Conservation (phyloP, 768 basidiomycete species). For the Chlorophyllum brunneum region DNA sequence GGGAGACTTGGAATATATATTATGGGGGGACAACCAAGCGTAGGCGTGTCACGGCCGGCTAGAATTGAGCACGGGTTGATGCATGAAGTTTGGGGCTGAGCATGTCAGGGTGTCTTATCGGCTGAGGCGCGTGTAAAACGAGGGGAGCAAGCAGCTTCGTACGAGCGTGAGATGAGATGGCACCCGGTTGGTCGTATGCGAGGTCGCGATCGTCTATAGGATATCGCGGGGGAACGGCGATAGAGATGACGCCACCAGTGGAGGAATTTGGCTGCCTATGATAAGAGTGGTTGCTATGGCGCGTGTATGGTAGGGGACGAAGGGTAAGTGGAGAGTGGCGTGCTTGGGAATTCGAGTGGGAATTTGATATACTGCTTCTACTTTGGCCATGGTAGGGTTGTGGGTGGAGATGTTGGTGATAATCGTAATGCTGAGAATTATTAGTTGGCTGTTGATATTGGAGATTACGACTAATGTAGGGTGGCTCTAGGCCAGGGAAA, state of each 20-base stretch:
- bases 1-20: neutral
- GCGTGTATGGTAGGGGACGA: conserved; percentile 2
- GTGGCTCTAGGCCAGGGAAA: conserved; percentile 3
- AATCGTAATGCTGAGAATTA: conserved; percentile 1
- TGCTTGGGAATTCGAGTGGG: conserved; percentile 4
- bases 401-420: neutral
- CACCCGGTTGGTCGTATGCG: neutral
- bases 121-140: conserved; percentile 1
- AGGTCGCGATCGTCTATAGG: conserved; percentile 1
- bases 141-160: neutral
- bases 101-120: conserved; percentile 3
- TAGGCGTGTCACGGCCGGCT: neutral
- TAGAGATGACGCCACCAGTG: neutral
- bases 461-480: conserved; percentile 7
- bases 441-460: neutral
- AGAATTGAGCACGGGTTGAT: conserved; percentile 12
- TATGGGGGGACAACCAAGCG: neutral
- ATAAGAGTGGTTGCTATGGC: neutral
- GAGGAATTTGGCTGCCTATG: neutral
- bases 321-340: conserved; percentile 7
- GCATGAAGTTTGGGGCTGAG: conserved; percentile 10
- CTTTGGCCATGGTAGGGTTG: conserved; percentile 1
- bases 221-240: conserved; percentile 8
- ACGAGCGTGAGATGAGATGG: neutral
- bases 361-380: conserved; percentile 4